These are phyloP conservation scores for Arthrobotrys sinensis DNA, from an alignment of 2,329 filamentous ascomycete species.

Conservation along the genomic window DNA sequence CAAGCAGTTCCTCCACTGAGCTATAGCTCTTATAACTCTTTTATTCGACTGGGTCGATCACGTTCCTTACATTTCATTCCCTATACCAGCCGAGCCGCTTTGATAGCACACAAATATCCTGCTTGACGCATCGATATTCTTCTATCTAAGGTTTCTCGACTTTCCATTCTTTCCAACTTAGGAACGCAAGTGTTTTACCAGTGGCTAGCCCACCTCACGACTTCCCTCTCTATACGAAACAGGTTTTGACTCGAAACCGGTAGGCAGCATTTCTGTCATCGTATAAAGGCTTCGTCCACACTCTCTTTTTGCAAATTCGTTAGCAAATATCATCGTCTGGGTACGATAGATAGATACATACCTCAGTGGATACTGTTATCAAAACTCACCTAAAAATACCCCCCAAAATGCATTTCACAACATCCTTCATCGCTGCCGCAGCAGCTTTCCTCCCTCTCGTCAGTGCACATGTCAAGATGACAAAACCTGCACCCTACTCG, in stretches of 20 bases:
- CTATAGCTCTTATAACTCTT: constrained; percentile 40
- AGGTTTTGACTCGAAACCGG: constrained; percentile 60
- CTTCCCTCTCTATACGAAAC: constrained; percentile 43
- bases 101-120: constrained; percentile 56
- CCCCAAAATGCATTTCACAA: constrained; percentile 71
- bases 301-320: constrained; percentile 22
- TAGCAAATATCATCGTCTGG: constrained; percentile 47
- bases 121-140: constrained; percentile 62
- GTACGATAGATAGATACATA: constrained; percentile 56
- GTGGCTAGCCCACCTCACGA: constrained; percentile 55
- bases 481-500: constrained; percentile 74
- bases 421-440: constrained; percentile 71
- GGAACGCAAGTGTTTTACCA: constrained; percentile 53
- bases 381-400: constrained; percentile 27
- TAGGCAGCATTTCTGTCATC: constrained; percentile 30
- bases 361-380: constrained; percentile 48
- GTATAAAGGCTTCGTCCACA: constrained; percentile 35
- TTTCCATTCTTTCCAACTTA: constrained; percentile 59
- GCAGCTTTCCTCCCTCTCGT: constrained; percentile 73
- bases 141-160: constrained; percentile 56
- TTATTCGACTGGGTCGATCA: constrained; percentile 61
- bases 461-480: constrained; percentile 84
- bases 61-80: constrained; percentile 59
- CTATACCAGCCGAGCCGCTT: constrained; percentile 51
- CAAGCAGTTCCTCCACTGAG: constrained; percentile 57